Evolutionary conservation across 2,329 filamentous ascomycete genomes (phyloP).

Genomic region (Pyrenochaeta sp.): DNA sequence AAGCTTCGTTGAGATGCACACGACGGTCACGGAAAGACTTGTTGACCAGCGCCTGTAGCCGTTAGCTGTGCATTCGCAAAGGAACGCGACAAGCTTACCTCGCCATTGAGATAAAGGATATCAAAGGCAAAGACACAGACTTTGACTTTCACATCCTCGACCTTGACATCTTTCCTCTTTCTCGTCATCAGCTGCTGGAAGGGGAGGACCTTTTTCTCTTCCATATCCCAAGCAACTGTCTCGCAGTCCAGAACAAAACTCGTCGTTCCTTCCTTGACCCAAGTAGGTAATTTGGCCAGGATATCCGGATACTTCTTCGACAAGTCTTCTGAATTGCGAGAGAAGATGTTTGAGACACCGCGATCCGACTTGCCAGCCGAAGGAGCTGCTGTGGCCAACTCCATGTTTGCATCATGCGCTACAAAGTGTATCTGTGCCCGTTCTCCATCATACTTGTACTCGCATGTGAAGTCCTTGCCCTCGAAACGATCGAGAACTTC

Average conservation of each 20-base stretch:
- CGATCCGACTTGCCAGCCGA: conserved; percentile 71
- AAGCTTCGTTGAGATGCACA: conserved; percentile 74
- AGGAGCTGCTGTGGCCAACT: conserved; percentile 66
- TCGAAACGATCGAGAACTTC: conserved; percentile 98
- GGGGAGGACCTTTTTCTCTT: conserved; percentile 92
- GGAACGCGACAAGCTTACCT: conserved; percentile 56
- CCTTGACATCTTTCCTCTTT: conserved; percentile 95
- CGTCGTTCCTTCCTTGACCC: conserved; percentile 88
- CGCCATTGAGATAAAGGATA: conserved; percentile 89
- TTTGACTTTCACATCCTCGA: conserved; percentile 94
- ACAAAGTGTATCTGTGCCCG: conserved; percentile 99
- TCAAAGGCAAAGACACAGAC: conserved; percentile 98
- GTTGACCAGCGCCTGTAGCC: conserved; percentile 73
- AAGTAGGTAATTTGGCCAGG: conserved; percentile 81
- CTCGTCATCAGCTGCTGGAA: conserved; percentile 99
- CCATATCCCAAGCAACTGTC: conserved; percentile 95
- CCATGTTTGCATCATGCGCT: conserved; percentile 75
- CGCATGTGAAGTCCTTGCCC: conserved; percentile 93
- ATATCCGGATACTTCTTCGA: conserved; percentile 99
- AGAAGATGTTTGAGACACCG: conserved; percentile 92
- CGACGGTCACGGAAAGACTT: conserved; percentile 86
- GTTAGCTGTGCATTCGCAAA: conserved; percentile 23
- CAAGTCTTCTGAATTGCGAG: conserved; percentile 93
- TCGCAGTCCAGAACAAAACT: conserved; percentile 99
- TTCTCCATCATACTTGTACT: conserved; percentile 99